Evolutionary conservation across 495 filamentous ascomycete species (phyloP), one percentile per base, ranked within the genome.

Genomic region (Hypoxylon intermedium): DNA sequence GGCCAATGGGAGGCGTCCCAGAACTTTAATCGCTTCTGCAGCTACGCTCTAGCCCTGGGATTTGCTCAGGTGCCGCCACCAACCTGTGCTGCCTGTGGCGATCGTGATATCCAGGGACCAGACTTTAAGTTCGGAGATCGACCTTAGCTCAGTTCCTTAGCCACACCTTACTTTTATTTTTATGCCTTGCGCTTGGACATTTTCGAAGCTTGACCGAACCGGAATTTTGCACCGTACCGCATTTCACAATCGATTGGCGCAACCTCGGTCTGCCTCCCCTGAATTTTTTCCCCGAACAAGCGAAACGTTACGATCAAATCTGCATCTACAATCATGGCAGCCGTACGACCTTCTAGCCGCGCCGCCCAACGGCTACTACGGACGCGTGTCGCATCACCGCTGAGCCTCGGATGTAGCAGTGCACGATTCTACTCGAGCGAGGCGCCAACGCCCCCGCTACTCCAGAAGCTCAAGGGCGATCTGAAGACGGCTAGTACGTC

Each of bases 401-500:
- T 44, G 6, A 64, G 54, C 40, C 45, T n/a, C n/a, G n/a, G n/a
- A n/a, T n/a, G n/a, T n/a, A n/a, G 16, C 9, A 21, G 55, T 41
- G 40, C 54, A 58, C 60, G 71, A 42, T 59, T 54, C 43, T 80
- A 77, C 68, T 78, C 75, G 21, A 70, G 71, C 57, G 74, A 49
- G 9, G 54, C 67, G 15, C 63, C 72, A 9, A 58, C 74, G 1
- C 74, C 77, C 26, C 74, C 75, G 6, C 70, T 79, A 4, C 68
- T 78, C 15, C 59, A 71, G 38, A 81, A 70, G 63, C 58, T 79
- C 52, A 85, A 83, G 47, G 72, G 70, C 40, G 84, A 87, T 57
- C 71, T 87, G 48, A 87, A 87, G 69, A 69, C 75, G 30, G 82
- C 84, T 41, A 85, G 60, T 64, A 54, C 54, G 60, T 59, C 34